Conservation (phyloP, 2,329 filamentous ascomycete species). For the Akanthomyces muscarius region DNA sequence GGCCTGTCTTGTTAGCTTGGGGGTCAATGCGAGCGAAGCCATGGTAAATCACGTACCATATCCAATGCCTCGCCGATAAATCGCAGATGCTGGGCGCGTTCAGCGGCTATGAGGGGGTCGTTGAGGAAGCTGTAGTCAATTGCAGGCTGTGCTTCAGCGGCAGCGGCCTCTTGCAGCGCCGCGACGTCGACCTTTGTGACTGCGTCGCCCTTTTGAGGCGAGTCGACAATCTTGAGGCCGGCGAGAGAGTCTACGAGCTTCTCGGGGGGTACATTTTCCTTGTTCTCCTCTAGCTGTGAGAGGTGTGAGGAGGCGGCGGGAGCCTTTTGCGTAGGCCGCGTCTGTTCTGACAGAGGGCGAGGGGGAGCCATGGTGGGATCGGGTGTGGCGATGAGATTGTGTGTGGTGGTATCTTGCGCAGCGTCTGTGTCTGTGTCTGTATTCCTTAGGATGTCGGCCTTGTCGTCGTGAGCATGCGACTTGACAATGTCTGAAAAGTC, state of each 20-base stretch:
- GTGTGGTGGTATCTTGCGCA: background rate
- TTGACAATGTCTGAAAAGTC: slow-evolving; percentile 11
- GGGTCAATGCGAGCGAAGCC: background rate
- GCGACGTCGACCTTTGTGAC: background rate
- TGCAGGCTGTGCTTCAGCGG: background rate
- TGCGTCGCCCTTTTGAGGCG: slow-evolving; percentile 3
- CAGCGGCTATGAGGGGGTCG: slow-evolving; percentile 30
- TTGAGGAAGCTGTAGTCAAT: slow-evolving; percentile 15
- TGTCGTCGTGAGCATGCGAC: slow-evolving; percentile 8
- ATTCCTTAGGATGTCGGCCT: background rate
- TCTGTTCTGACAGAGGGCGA: slow-evolving; percentile 28
- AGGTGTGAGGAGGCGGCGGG: background rate
- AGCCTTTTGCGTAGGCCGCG: slow-evolving; percentile 38
- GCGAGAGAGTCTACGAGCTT: background rate
- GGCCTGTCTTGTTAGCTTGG: slow-evolving; percentile 52
- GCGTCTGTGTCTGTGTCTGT: background rate
- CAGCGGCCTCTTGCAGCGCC: background rate
- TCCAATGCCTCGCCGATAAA: slow-evolving; percentile 85
- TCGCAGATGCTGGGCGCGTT: slow-evolving; percentile 34
- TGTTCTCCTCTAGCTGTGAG: slow-evolving; percentile 6
- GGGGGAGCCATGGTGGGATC: slow-evolving; percentile 9
- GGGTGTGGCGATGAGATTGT: background rate
- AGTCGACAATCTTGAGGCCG: slow-evolving; percentile 4
- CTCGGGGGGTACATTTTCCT: slow-evolving; percentile 17
- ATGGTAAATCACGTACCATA: slow-evolving; percentile 59